Evolutionary conservation across 2,329 filamentous ascomycete genomes (phyloP).

Genomic region (Trichoderma sp.): DNA sequence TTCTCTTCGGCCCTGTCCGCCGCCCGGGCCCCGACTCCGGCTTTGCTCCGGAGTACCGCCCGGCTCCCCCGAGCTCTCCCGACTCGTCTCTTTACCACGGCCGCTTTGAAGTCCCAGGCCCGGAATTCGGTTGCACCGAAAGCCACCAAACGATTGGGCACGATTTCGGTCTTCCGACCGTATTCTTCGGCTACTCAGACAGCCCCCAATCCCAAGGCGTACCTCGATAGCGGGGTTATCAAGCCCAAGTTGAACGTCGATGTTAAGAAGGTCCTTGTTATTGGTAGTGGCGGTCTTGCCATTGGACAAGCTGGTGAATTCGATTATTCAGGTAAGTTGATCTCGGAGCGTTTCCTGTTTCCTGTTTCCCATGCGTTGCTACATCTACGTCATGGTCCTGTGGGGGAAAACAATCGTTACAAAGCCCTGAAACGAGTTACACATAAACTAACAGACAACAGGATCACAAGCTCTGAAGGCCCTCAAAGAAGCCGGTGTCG

Average conservation of each 20-base stretch:
- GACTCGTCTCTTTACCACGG: conserved; percentile 45
- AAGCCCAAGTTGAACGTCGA: conserved; percentile 76
- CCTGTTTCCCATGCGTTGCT: neutral
- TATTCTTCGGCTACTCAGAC: conserved; percentile 55
- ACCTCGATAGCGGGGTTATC: conserved; percentile 83
- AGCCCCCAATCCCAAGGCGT: conserved; percentile 80
- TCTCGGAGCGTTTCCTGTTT: neutral
- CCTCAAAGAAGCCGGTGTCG: conserved; percentile 88
- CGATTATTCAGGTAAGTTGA: conserved; percentile 85
- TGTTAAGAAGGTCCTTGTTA: conserved; percentile 96
- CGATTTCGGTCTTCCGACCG: conserved; percentile 43
- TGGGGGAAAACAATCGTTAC: neutral
- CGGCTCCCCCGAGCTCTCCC: conserved; percentile 47
- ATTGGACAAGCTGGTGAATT: conserved; percentile 99
- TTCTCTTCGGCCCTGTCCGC: conserved; percentile 43
- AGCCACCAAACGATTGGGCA: conserved; percentile 47
- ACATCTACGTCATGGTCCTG: neutral
- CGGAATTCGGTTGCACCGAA: conserved; percentile 35
- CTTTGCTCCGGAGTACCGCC: conserved; percentile 55
- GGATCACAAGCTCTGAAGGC: conserved; percentile 96
- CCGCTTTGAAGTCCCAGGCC: conserved; percentile 33
- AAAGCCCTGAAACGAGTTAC: neutral
- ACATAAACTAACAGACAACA: conserved; percentile 37
- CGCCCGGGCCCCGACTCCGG: conserved; percentile 58
- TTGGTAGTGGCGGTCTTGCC: conserved; percentile 90